phyloP scores from a whole-genome alignment of 1,139 yeast genomes.

The Suhomyces terraborum region DNA sequence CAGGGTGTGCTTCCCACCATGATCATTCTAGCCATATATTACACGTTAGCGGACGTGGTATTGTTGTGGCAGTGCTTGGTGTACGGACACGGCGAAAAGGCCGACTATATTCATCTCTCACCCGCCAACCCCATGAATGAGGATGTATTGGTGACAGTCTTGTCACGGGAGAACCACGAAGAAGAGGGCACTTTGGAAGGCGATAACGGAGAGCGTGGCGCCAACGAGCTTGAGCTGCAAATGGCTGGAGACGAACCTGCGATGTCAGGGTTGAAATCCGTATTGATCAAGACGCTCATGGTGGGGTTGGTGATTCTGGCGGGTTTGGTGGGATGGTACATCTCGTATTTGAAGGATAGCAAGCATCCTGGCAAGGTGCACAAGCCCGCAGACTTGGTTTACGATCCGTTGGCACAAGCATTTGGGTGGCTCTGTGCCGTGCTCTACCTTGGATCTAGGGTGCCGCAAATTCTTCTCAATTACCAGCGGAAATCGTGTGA shows the following conservation, averaged over 20 bases:
- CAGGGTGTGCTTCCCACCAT: slow-evolving; percentile 92
- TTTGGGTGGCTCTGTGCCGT: slow-evolving; percentile 93
- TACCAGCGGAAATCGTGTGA: slow-evolving; percentile 86
- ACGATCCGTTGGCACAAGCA: slow-evolving; percentile 78
- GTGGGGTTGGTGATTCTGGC: slow-evolving; percentile 70
- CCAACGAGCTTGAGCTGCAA: slow-evolving; percentile 10
- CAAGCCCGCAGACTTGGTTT: slow-evolving; percentile 45
- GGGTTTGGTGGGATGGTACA: slow-evolving; percentile 86
- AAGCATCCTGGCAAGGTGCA: slow-evolving; percentile 32
- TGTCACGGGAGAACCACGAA: slow-evolving; percentile 26
- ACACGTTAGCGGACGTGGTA: slow-evolving; percentile 86
- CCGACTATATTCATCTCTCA: slow-evolving; percentile 78
- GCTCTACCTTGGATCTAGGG: slow-evolving; percentile 81
- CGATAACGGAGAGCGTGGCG: slow-evolving; percentile 12
- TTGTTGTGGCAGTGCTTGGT: slow-evolving; percentile 77
- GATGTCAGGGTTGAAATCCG: slow-evolving; percentile 23
- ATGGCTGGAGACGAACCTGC: slow-evolving; percentile 9
- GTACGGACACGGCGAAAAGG: slow-evolving; percentile 61
- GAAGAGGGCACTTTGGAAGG: too few species aligned
- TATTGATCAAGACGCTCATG: slow-evolving; percentile 58
- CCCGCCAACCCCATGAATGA: slow-evolving; percentile 88
- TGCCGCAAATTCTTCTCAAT: slow-evolving; percentile 86
- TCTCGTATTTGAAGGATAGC: slow-evolving; percentile 51
- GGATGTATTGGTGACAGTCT: slow-evolving; percentile 61
- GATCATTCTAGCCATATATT: slow-evolving; percentile 87